Base-by-base conservation (phyloP, 164 flowering plant genomes). In the Berberis vulgaris region DNA sequence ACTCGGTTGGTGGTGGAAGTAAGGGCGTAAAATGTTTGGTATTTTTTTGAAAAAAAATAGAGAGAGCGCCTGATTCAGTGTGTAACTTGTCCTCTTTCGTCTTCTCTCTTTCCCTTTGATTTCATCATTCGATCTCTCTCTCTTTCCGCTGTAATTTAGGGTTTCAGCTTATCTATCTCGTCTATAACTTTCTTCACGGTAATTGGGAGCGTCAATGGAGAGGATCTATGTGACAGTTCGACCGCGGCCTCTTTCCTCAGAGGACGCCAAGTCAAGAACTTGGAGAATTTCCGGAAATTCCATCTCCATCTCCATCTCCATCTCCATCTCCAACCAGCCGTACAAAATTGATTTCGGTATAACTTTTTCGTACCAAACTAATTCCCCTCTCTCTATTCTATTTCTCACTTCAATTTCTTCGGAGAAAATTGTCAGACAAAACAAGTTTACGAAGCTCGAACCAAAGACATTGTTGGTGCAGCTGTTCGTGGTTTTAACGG, bases 401-500 rank as follows among this genome's bases (percentile, higher is more conserved):
- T 7, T 59, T 13, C n/a, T 63, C 43, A 3, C 5, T 57, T 9
- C 6, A 0, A 5, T 3, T 60, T 56, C 52, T 91, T 90, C 54
- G 78, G 82, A 39, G 91, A 86, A 63, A 84, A 84, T 3, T 82
- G 91, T 49, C 82, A 67, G 56, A 94, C 86, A 44, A 46, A 10
- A 1, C 83, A 88, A 65, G 93, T 94, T 7, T 94, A 91, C 54
- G 71, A 78, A 64, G 79, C 81, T 64, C 82, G 86, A 6, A 89
- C 96, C 0, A 81, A 75, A 65, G 90, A 88, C 4, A 81, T 94
- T 4, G 96, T 91, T 13, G 72, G 81, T 4, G 93, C 93, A n/a
- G 95, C 96, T 7, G 89, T 94, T 73, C 77, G 83, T 40, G 99
- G 99, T 6, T 94, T 94, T 67, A 91, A 91, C 54, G 96, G 97